These are phyloP conservation scores for Rhodosporidiobolus odoratus DNA, from an alignment of 768 basidiomycete species.

Conservation along the genomic window DNA sequence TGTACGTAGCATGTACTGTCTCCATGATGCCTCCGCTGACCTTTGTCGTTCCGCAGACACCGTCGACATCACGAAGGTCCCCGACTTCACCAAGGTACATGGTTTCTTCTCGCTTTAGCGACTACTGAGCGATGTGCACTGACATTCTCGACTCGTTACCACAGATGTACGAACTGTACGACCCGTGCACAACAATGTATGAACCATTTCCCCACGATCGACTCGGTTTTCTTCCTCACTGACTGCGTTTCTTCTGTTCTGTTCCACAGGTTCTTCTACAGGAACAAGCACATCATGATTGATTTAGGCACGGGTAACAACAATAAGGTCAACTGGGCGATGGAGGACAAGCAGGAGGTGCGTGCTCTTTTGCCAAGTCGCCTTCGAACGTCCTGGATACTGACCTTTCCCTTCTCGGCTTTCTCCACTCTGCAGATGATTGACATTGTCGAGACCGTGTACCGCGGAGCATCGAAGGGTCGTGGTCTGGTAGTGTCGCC, in stretches of 20 bases:
- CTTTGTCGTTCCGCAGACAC: constrained; percentile 14
- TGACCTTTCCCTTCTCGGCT: neutral
- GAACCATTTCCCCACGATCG: too few species aligned
- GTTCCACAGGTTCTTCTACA: constrained; percentile 41
- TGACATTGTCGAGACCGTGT: constrained; percentile 96
- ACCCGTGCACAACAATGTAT: constrained; percentile 65
- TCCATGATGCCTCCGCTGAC: neutral
- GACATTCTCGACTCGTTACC: neutral
- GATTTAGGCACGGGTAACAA: constrained; percentile 59
- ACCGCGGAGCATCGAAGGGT: constrained; percentile 94
- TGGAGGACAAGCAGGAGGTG: constrained; percentile 97
- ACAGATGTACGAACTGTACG: constrained; percentile 98
- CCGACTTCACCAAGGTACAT: constrained; percentile 93
- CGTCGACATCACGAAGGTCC: constrained; percentile 90
- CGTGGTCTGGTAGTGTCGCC: constrained; percentile 74
- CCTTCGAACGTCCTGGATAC: neutral
- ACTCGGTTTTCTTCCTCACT: neutral
- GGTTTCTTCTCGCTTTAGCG: neutral
- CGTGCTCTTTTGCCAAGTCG: neutral
- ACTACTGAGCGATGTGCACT: neutral
- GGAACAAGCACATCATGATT: constrained; percentile 83
- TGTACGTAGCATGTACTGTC: constrained; percentile 36
- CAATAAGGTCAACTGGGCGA: constrained; percentile 82
- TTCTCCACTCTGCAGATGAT: constrained; percentile 60
- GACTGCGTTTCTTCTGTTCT: neutral